Evolutionary conservation across 1,284 basidiomycete species (phyloP).

Genomic region (Exobasidium rhododendri): DNA sequence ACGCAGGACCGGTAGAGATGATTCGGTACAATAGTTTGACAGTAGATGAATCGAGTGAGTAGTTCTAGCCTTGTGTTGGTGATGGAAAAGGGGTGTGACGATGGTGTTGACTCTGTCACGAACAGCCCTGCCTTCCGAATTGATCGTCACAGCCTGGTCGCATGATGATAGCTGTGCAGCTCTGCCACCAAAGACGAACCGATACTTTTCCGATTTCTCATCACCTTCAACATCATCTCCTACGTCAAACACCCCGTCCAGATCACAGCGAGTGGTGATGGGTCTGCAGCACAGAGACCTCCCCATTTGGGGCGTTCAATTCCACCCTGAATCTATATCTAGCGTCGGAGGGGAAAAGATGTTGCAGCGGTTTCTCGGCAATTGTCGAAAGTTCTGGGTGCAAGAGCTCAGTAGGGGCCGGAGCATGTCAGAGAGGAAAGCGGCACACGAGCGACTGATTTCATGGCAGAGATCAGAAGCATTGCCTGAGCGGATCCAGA

Average conservation of each 20-base stretch:
- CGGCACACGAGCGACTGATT: neutral
- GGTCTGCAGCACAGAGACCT: conserved; percentile 39
- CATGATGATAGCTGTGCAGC: neutral
- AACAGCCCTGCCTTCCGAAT: conserved; percentile 56
- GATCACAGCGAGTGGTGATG: conserved; percentile 36
- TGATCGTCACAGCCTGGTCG: conserved; percentile 58
- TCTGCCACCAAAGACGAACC: neutral
- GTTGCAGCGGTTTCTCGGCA: conserved; percentile 41
- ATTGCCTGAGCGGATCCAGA: neutral
- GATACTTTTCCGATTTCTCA: neutral
- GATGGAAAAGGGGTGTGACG: too few relatives aligned
- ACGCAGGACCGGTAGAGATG: conserved; percentile 61
- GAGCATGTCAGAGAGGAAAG: neutral
- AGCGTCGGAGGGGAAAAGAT: conserved; percentile 31
- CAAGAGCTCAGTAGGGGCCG: neutral
- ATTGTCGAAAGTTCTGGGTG: conserved; percentile 31
- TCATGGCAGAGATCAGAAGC: neutral
- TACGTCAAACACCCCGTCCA: too few relatives aligned
- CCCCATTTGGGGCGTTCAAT: conserved; percentile 88
- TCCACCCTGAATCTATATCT: conserved; percentile 70
- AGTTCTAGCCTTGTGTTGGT: neutral
- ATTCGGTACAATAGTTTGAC: conserved; percentile 72
- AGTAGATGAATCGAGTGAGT: conserved; percentile 55
- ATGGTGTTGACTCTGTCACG: neutral
- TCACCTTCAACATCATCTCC: neutral